A percentile compares a stretch with the other conserved stretches of the same genome.
These are phyloP conservation scores for Gamsiella multidivaricata DNA, from an alignment of 192 early-diverging fungal genomes.

Conservation along the genomic window DNA sequence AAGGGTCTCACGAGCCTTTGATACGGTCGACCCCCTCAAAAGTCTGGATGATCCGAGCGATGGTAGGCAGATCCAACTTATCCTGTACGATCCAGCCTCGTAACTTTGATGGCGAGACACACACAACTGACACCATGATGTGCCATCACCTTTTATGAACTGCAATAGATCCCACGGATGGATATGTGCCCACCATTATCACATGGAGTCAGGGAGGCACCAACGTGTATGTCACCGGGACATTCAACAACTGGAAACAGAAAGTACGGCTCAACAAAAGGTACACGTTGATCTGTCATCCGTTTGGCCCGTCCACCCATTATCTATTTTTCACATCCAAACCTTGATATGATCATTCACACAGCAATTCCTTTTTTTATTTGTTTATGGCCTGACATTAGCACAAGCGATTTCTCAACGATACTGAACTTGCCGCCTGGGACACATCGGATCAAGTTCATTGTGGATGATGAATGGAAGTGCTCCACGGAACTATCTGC, in stretches of 20 bases:
- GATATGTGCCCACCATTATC: conserved; percentile 87
- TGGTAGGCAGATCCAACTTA: conserved; percentile 16
- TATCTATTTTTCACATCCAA: neutral
- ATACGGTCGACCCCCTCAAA: conserved; percentile 38
- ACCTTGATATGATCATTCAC: too few species aligned
- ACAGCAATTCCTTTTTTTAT: conserved; percentile 6
- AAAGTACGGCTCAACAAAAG: conserved; percentile 84
- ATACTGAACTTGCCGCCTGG: conserved; percentile 92
- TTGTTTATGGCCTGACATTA: conserved; percentile 23
- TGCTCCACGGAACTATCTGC: conserved; percentile 91
- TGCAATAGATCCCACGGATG: conserved; percentile 33
- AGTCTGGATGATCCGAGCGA: conserved; percentile 27
- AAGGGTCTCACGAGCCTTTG: conserved; percentile 45
- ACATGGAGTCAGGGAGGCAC: conserved; percentile 87
- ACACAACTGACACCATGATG: too few species aligned
- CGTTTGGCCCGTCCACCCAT: too few species aligned
- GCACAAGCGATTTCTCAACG: conserved; percentile 80
- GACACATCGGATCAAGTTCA: conserved; percentile 96
- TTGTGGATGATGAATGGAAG: conserved; percentile 99
- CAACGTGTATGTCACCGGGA: conserved; percentile 93
- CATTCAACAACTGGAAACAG: conserved; percentile 97
- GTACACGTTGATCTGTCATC: conserved; percentile 14
- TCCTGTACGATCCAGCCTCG: neutral
- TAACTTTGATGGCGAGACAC: too few species aligned
- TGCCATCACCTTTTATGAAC: too few species aligned